These are phyloP conservation scores for Pavlovales sp. DNA, from an alignment of 208 protist genomes.

Conservation along the genomic window DNA sequence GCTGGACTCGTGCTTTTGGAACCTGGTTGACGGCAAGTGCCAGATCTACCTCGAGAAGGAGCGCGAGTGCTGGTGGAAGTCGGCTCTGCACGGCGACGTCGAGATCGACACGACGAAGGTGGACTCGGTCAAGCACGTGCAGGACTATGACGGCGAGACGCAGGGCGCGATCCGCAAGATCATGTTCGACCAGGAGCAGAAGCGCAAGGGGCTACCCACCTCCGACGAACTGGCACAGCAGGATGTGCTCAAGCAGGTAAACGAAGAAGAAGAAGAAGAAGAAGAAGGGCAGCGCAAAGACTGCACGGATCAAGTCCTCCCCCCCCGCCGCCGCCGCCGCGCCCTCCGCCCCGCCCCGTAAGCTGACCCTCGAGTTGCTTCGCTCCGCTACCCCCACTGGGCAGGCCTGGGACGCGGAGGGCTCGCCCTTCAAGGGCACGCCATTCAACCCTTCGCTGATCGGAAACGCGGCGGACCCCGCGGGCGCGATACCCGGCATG, in stretches of 20 bases:
- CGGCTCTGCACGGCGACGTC: conserved; percentile 4
- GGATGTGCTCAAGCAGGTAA: too few relatives aligned
- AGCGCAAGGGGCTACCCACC: conserved; percentile 14
- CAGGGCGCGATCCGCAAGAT: conserved; percentile 45
- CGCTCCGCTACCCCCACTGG: too few relatives aligned
- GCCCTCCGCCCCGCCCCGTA: too few relatives aligned
- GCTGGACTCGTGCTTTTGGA: background rate
- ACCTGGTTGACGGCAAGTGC: background rate
- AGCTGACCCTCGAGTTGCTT: too few relatives aligned
- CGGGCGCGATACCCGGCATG: too few relatives aligned
- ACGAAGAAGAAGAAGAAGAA: background rate
- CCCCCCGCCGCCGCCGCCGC: too few relatives aligned
- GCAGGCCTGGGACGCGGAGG: conserved; percentile 33
- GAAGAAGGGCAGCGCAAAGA: too few relatives aligned
- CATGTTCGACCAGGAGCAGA: conserved; percentile 41
- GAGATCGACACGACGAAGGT: conserved; percentile 45
- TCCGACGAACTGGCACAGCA: conserved; percentile 35
- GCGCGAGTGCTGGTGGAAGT: conserved; percentile 26
- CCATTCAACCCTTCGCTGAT: conserved; percentile 19
- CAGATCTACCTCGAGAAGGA: conserved; percentile 37
- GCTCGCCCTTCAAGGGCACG: conserved; percentile 24
- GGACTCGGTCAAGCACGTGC: conserved; percentile 4
- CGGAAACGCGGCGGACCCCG: too few relatives aligned
- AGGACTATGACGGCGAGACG: conserved; percentile 35
- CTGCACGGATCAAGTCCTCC: too few relatives aligned